A percentile compares a stretch with the other conserved stretches of the same genome.
Evolutionary conservation across 139 green algal species (phyloP).

Genomic region (Chlamydomonas schloesseri): DNA sequence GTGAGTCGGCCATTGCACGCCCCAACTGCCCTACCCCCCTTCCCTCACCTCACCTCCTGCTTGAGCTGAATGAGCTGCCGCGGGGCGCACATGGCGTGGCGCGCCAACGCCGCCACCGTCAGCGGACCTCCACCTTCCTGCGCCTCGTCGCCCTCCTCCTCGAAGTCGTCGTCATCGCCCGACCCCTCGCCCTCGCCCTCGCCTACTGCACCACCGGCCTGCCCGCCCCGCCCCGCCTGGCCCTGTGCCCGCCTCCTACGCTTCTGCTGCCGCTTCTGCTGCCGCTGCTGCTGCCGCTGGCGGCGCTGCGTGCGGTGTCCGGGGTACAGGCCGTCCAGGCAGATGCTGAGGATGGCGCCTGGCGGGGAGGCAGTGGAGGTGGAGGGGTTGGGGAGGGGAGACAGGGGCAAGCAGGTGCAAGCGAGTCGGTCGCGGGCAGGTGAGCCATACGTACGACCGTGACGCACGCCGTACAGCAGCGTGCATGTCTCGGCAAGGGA

Average conservation of each 20-base stretch:
- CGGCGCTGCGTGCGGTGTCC: too few relatives aligned
- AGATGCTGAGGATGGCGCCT: constrained; percentile 26
- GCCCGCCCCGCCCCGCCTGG: background rate
- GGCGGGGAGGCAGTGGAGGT: too few relatives aligned
- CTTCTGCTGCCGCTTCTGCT: too few relatives aligned
- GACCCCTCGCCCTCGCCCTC: too few relatives aligned
- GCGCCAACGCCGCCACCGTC: background rate
- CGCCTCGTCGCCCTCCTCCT: background rate
- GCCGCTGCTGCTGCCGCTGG: too few relatives aligned
- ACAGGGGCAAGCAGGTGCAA: too few relatives aligned
- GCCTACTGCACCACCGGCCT: too few relatives aligned
- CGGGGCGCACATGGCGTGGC: background rate
- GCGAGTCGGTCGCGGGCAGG: background rate
- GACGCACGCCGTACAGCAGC: too few relatives aligned
- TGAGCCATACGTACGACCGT: background rate
- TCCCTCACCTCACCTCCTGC: constrained; percentile 1
- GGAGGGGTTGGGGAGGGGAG: background rate
- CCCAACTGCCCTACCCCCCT: background rate
- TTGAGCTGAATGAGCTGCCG: background rate
- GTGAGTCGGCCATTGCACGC: too few relatives aligned
- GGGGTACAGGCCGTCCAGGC: constrained; percentile 5
- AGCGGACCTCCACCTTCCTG: background rate
- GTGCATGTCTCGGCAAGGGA: background rate
- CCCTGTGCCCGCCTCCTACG: too few relatives aligned
- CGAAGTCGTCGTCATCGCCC: background rate